Base-by-base conservation (phyloP, 2,329 filamentous ascomycete genomes). In the Diatrype stigma region DNA sequence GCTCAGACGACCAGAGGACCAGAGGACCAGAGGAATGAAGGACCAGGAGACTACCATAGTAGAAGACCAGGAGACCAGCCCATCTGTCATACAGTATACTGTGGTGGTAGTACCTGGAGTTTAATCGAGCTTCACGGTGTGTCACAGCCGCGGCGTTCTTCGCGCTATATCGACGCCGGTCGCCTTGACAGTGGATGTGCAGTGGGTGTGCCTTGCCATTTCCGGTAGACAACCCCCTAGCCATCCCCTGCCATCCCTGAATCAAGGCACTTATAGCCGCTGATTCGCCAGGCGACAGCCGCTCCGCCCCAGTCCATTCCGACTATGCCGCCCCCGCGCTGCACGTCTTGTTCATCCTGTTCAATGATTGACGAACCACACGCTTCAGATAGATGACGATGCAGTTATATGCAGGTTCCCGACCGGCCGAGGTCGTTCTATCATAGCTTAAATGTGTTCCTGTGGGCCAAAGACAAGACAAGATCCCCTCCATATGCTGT, bases 151-250 rank as follows among this genome's bases (percentile, higher is more conserved):
- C 34, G 34, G 34, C 14, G 4, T 37, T 37, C 34, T 21, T 42
- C 35, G 6, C 26, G 26, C 35, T 48, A 61, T 32, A 42, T 17
- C 47, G 17, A 32, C 12, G 38, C 47, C 46, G 35, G 45, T 45
- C 49, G 42, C 44, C 34, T 30, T 17, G 22, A 22, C 32, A 34
- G 42, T 42, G 17, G 45, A 38, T 10, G 37, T n/a, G 26, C 26
- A 51, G 56, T 56, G 57, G 59, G 57, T 63, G 56, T 61, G 61
- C 59, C 62, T 63, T 63, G 58, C 59, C 56, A 46, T 52, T 58
- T 61, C 50, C 30, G 59, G 55, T 53, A 52, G 28, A 52, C 50
- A n/a, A n/a, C n/a, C n/a, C n/a, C n/a, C n/a, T n/a, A n/a, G n/a
- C n/a, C n/a, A n/a, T n/a, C n/a, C n/a, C n/a, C n/a, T n/a, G n/a